These are phyloP conservation scores for Verticillium nubilum DNA, from an alignment of 2,329 filamentous ascomycete genomes.

Conservation along the genomic window DNA sequence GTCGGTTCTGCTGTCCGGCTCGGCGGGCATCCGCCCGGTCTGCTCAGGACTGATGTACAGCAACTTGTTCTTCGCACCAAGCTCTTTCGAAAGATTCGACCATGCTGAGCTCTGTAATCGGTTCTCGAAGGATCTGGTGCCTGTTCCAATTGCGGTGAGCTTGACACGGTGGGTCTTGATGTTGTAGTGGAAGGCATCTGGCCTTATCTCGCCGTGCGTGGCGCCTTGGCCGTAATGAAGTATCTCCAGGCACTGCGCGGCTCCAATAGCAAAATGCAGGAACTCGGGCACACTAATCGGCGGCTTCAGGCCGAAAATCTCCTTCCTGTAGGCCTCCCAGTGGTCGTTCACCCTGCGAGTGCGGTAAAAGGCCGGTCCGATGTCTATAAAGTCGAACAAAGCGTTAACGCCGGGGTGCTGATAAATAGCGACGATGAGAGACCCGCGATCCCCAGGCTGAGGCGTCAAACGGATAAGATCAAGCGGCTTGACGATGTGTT, in stretches of 20 bases:
- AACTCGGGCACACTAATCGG: constrained; percentile 71
- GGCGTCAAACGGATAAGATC: constrained; percentile 70
- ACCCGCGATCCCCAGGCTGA: constrained; percentile 61
- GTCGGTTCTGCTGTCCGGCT: constrained; percentile 87
- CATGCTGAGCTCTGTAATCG: constrained; percentile 81
- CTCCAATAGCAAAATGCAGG: constrained; percentile 86
- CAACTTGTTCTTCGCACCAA: constrained; percentile 83
- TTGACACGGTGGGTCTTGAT: constrained; percentile 65
- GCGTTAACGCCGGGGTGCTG: constrained; percentile 72
- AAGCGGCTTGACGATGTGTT: constrained; percentile 75
- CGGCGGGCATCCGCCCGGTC: constrained; percentile 85
- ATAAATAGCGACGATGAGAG: constrained; percentile 77
- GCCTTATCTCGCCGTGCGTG: constrained; percentile 85
- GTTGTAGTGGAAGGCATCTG: constrained; percentile 87
- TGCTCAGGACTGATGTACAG: constrained; percentile 93
- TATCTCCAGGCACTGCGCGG: constrained; percentile 78
- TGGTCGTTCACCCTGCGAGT: constrained; percentile 46
- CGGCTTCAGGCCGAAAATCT: constrained; percentile 43
- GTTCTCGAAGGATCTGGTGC: constrained; percentile 83
- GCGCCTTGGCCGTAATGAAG: constrained; percentile 84
- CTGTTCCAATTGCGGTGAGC: constrained; percentile 80
- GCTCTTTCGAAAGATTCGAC: constrained; percentile 74
- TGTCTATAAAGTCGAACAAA: constrained; percentile 63
- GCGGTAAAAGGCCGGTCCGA: constrained; percentile 70
- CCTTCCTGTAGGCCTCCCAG: constrained; percentile 37